phyloP scores from a whole-genome alignment of 139 green algal species.

The Micractinium sp. region DNA sequence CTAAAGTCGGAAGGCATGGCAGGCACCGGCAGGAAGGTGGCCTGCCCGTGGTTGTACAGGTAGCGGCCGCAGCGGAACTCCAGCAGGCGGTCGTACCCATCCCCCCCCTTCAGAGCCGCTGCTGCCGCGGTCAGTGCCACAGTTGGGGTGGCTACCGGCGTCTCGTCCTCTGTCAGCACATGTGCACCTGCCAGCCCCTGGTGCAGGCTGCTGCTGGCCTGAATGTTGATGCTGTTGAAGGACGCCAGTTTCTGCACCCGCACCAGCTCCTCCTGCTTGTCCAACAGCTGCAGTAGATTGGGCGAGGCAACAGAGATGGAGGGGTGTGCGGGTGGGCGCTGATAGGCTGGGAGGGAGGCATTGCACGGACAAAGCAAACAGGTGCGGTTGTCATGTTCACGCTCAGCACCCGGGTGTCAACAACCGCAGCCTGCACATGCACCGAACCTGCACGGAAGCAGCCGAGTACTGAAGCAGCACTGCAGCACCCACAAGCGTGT shows the following conservation, averaged over 20 bases:
- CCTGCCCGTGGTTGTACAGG: slow-evolving; percentile 30
- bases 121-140: not conserved
- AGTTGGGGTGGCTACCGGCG: not conserved
- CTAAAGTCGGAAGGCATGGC: slow-evolving; percentile 28
- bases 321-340: not conserved
- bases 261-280: slow-evolving; percentile 37
- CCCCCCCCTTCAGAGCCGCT: slow-evolving; percentile 27
- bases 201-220: slow-evolving; percentile 25
- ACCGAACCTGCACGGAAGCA: not conserved
- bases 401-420: not conserved
- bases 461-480: not conserved
- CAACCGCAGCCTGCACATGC: not conserved
- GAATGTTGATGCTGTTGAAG: slow-evolving; percentile 44
- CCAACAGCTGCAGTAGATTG: not conserved
- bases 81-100: slow-evolving; percentile 42
- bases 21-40: slow-evolving; percentile 42
- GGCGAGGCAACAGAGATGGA: too few species aligned
- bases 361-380: too few species aligned
- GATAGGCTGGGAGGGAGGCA: too few species aligned
- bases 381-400: not conserved
- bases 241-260: slow-evolving; percentile 19
- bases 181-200: not conserved
- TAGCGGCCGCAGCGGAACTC: slow-evolving; percentile 46
- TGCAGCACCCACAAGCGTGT: not conserved
- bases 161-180: slow-evolving; percentile 28